A percentile compares a stretch with the other conserved stretches of the same genome.
These are phyloP conservation scores for Cornus florida DNA, from an alignment of 148 eudicot genomes.

Conservation along the genomic window DNA sequence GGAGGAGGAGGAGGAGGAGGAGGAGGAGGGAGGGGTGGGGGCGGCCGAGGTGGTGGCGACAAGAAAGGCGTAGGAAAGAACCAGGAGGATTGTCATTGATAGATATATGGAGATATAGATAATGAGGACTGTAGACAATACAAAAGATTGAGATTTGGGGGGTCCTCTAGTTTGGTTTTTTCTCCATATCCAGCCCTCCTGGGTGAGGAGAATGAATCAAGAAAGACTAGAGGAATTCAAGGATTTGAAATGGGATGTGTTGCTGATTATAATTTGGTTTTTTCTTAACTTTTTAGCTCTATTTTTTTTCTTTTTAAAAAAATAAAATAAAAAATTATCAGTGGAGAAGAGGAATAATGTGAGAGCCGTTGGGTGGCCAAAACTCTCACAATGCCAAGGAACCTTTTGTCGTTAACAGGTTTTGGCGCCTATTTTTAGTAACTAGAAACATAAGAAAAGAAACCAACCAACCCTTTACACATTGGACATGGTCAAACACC, in stretches of 20 bases:
- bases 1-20: conserved; percentile 3
- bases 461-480: background rate
- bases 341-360: too few relatives aligned
- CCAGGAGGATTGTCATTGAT: conserved; percentile 19
- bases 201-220: background rate
- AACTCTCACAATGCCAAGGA: too few relatives aligned
- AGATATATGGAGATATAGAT: background rate
- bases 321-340: too few relatives aligned
- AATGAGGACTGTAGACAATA: background rate
- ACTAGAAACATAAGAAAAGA: background rate
- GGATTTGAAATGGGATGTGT: background rate
- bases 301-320: too few relatives aligned
- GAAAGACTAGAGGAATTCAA: background rate
- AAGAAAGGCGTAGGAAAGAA: conserved; percentile 17
- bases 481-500: conserved; percentile 7
- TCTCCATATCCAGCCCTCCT: conserved; percentile 16
- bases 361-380: too few relatives aligned
- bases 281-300: background rate
- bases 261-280: background rate
- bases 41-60: background rate
- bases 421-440: background rate
- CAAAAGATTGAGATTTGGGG: background rate
- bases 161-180: conserved; percentile 5
- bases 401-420: background rate
- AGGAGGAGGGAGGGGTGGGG: background rate